Conservation (phyloP, 192 early-diverging fungal genomes). For the Umbelopsis vinacea region DNA sequence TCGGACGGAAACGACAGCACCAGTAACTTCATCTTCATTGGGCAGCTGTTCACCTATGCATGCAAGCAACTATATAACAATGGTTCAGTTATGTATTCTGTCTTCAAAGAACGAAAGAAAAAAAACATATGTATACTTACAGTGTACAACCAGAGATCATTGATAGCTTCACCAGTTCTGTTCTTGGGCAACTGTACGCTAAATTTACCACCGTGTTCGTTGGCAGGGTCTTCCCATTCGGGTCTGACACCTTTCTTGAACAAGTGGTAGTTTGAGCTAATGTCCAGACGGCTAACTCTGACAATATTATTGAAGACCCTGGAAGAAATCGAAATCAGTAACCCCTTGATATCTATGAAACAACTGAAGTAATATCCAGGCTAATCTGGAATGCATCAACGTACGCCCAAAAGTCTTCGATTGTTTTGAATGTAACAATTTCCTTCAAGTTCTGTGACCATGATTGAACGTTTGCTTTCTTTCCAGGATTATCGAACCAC, state of each 20-base stretch:
- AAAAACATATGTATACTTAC: slow-evolving; percentile 42
- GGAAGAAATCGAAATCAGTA: slow-evolving; percentile 13
- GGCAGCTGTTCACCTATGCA: slow-evolving; percentile 89
- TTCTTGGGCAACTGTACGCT: slow-evolving; percentile 71
- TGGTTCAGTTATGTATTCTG: neutral
- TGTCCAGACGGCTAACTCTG: slow-evolving; percentile 69
- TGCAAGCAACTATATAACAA: slow-evolving; percentile 69
- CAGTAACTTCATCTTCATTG: slow-evolving; percentile 80
- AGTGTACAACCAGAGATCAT: slow-evolving; percentile 85
- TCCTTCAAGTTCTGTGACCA: slow-evolving; percentile 90
- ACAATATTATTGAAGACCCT: slow-evolving; percentile 88
- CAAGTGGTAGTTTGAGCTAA: slow-evolving; percentile 90
- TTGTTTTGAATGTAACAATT: slow-evolving; percentile 88
- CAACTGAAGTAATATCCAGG: neutral
- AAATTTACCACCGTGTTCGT: slow-evolving; percentile 94
- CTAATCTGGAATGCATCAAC: slow-evolving; percentile 29
- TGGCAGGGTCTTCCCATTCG: slow-evolving; percentile 93
- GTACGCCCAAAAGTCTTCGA: slow-evolving; percentile 98
- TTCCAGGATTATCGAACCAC: slow-evolving; percentile 91
- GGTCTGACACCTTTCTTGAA: slow-evolving; percentile 93
- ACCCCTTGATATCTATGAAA: neutral
- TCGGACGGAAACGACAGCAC: slow-evolving; percentile 86
- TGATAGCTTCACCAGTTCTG: slow-evolving; percentile 74
- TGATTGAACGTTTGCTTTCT: slow-evolving; percentile 72
- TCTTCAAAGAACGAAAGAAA: neutral